phyloP scores from a whole-genome alignment of 2,329 filamentous ascomycete species.

The Colletotrichum euphorbiae region DNA sequence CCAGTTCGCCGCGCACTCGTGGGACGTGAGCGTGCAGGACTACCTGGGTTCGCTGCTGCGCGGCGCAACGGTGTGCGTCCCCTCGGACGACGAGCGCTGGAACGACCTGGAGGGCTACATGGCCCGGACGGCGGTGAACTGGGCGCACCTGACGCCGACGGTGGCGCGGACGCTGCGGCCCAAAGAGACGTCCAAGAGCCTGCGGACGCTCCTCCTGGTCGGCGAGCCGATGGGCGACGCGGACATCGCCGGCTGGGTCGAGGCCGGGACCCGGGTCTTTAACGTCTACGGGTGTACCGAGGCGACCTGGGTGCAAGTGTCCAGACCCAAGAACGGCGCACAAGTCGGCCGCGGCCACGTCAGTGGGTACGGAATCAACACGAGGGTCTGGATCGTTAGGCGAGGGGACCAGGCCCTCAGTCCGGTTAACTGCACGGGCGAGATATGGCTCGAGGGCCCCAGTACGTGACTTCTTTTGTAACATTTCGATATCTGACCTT shows the following conservation, averaged over 20 bases:
- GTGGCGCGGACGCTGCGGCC: neutral
- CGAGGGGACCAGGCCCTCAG: too few species aligned
- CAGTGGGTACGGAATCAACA: too few species aligned
- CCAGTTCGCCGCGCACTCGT: neutral
- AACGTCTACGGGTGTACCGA: conserved; percentile 42
- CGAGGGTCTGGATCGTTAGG: neutral
- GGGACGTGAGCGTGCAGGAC: neutral
- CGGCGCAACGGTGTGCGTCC: conserved; percentile 5
- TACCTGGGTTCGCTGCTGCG: conserved; percentile 1
- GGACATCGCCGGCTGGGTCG: too few species aligned
- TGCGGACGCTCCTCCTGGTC: conserved; percentile 36
- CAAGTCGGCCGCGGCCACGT: too few species aligned
- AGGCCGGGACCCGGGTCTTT: too few species aligned
- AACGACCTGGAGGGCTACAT: conserved; percentile 4
- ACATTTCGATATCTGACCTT: too few species aligned
- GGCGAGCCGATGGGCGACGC: conserved; percentile 43
- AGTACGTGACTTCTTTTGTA: too few species aligned
- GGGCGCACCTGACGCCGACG: neutral
- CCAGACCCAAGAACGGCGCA: too few species aligned
- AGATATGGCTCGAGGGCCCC: neutral
- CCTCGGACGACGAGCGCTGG: neutral
- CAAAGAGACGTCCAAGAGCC: neutral
- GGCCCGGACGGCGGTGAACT: neutral
- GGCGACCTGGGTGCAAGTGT: too few species aligned
- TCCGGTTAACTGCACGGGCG: too few species aligned